Base-by-base conservation (phyloP, 441 rosid species). In the Syzygium malaccense region DNA sequence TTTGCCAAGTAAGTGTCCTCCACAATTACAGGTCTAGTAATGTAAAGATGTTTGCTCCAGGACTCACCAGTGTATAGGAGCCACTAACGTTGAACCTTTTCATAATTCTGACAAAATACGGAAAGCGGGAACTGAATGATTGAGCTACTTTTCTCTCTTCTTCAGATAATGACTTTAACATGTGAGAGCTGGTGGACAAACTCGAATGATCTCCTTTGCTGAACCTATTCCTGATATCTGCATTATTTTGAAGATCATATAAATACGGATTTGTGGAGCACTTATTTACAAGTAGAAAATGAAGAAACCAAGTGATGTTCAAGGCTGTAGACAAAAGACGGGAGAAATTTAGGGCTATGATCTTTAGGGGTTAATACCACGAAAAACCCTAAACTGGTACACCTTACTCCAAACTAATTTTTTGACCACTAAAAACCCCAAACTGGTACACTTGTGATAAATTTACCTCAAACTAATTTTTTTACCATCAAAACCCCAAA, bases 41-140 rank as follows among this genome's bases (percentile, higher is more conserved):
- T 23, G 51, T 75, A 48, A 75, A 75, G 83, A 41, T 41, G n/a
- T 58, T 85, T 55, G 19, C 87, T 85, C 51, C 62, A 58, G 78
- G 58, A 87, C 94, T 91, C 90, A 94, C 96, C 93, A 94, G 92
- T 54, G 96, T 94, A 87, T 93, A 93, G 66, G 96, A 94, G 57
- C 96, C 96, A 86, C 95, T 89, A 86, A 94, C 60, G 78, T 95
- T 95, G 92, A 95, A 94, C 90, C 91, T 93, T 90, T 93, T 95
- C 96, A 95, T 95, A 87, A 91, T 91, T 90, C 96, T 92, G 88
- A 94, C 96, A 49, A 95, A 94, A 90, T 92, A 93, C 48, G 96
- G 96, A 90, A 89, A 93, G 60, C 91, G 60, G 7, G 94, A 95
- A 54, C 85, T 92, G 85, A 95, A 95, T 78, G 94, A 92, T 87